Evolutionary conservation across 169 alveolate genomes (phyloP).

Genomic region (Theileria sp.): DNA sequence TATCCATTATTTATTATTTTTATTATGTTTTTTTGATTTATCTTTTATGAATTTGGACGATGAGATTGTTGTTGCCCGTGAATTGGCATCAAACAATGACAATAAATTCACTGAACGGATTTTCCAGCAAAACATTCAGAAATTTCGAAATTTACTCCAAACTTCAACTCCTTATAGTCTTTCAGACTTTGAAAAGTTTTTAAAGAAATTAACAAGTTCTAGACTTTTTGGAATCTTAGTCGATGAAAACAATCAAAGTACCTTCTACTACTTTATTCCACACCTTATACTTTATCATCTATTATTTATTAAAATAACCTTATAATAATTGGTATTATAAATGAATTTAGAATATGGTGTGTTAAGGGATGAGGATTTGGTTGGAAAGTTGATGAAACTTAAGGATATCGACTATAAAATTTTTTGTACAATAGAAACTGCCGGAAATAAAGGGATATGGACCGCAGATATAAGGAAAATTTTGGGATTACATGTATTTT

Average conservation of each 20-base stretch:
- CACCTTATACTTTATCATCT: not conserved
- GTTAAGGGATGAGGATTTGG: slow-evolving; percentile 79
- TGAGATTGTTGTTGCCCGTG: slow-evolving; percentile 53
- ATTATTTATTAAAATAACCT: not conserved
- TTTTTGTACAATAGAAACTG: slow-evolving; percentile 86
- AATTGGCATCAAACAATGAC: slow-evolving; percentile 55
- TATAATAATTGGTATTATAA: not conserved
- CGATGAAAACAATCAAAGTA: slow-evolving; percentile 13
- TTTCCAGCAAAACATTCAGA: slow-evolving; percentile 50
- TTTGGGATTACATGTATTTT: slow-evolving; percentile 75
- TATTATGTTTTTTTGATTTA: not conserved
- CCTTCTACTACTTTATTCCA: not conserved
- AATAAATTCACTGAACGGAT: slow-evolving; percentile 55
- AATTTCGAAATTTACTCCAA: slow-evolving; percentile 48
- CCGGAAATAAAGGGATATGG: slow-evolving; percentile 89
- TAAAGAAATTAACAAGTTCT: slow-evolving; percentile 38
- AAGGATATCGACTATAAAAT: slow-evolving; percentile 84
- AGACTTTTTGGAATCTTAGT: slow-evolving; percentile 52
- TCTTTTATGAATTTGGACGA: slow-evolving; percentile 13
- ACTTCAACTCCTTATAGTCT: slow-evolving; percentile 42
- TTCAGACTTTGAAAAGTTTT: slow-evolving; percentile 50
- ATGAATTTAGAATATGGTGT: slow-evolving; percentile 45
- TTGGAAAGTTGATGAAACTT: slow-evolving; percentile 78
- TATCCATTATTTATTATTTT: not conserved
- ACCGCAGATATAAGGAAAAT: slow-evolving; percentile 87